Percentiles rank a stretch among this genome's conserved stretches.
These are phyloP conservation scores for Luzula sylvatica DNA, from an alignment of 176 grass and related monocot species.

Conservation along the genomic window DNA sequence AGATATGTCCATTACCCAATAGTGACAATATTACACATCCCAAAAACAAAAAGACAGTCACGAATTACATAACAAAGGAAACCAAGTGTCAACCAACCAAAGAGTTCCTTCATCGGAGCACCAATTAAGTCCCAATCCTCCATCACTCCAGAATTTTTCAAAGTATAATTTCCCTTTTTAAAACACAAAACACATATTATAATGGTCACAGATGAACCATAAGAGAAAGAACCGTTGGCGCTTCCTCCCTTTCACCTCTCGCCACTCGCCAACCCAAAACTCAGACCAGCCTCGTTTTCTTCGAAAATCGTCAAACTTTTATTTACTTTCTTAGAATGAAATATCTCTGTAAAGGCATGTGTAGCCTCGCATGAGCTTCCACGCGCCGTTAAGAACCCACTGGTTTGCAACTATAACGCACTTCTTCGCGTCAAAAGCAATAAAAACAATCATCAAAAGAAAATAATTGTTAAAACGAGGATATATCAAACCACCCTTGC, in stretches of 20 bases:
- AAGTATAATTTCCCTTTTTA: too few relatives aligned
- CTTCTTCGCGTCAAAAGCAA: neutral
- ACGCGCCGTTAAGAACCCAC: constrained; percentile 5
- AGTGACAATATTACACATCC: too few relatives aligned
- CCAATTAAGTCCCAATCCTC: too few relatives aligned
- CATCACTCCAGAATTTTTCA: too few relatives aligned
- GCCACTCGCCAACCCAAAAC: constrained; percentile 5
- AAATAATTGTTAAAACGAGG: constrained; percentile 1
- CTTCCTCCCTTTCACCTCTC: constrained; percentile 9
- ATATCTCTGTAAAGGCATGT: constrained; percentile 10
- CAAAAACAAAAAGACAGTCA: too few relatives aligned
- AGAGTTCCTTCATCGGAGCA: too few relatives aligned
- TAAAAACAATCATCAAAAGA: neutral
- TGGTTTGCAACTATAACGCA: constrained; percentile 1
- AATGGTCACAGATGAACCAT: neutral
- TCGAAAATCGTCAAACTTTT: neutral
- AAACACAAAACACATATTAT: too few relatives aligned
- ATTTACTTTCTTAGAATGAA: neutral
- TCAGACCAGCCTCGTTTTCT: neutral
- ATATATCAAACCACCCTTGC: neutral
- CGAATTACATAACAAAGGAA: too few relatives aligned
- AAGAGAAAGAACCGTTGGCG: neutral
- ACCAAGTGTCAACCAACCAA: too few relatives aligned
- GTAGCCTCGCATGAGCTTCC: constrained; percentile 27
- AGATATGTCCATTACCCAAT: too few relatives aligned